Base-by-base conservation (phyloP, 139 green algal species). In the Tetradesmus lagerheimii region DNA sequence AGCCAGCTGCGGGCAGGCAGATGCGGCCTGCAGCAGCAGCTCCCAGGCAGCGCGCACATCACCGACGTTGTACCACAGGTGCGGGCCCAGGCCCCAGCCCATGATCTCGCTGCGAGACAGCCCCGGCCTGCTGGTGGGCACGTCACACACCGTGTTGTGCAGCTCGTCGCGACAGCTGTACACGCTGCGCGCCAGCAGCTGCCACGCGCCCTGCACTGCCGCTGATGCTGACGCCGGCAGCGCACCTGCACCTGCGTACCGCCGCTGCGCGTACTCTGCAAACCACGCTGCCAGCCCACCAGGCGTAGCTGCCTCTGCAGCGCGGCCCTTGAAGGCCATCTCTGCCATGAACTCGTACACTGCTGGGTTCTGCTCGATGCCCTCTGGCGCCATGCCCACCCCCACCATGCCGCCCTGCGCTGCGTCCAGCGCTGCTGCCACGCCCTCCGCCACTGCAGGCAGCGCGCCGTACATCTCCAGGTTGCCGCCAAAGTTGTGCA, bases 401-500 rank as follows among this genome's bases (percentile, higher is more conserved):
- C 92, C 92, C 1, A 93, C 77, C 37, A 93, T 29, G 66, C 88
- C 85, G 74, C 43, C 67, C 31, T 75, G 50, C 34, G 87, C 50
- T n/a, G 91, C 66, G 1, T 18, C 12, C 31, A 90, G 20, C 41
- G 91, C 91, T 41, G 86, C 67, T 41, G 47, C n/a, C 23, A 91
- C 39, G 34, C 91, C 87, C 15, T 82, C 37, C 15, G 89, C 75
- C 20, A 91, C 53, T 29, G 37, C 20, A 23, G 91, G 81, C n/a
- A 93, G 62, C 18, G 89, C 89, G 11, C 92, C 92, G 74, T 94
- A 92, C 90, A 94, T 90, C 31, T 89, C 91, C 31, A 66, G n/a
- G 89, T 93, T 94, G 76, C 93, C 93, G 27, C 93, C 91, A 91
- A 95, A 95, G 86, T 94, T 95, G 91, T 95, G 93, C 43, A 95